Base-by-base conservation (phyloP, 1,284 basidiomycete genomes). In the Ustilago sp. region DNA sequence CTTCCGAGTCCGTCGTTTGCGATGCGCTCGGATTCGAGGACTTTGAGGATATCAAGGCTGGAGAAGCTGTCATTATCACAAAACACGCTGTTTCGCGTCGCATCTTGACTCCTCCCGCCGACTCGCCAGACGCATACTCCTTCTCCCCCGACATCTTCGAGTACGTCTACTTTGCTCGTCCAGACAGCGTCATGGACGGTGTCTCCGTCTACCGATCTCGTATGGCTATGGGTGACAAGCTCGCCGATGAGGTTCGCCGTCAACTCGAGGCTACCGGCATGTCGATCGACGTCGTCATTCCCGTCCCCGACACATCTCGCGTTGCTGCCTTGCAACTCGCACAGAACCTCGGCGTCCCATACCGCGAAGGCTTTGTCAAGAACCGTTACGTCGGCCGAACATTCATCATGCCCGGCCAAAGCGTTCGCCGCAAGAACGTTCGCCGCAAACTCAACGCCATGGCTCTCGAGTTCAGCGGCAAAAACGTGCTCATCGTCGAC, bases 351-450 rank as follows among this genome's bases (percentile, higher is more conserved):
- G 87, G 90, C 17, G 89, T 99, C 36, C 96, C 97, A 3, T 99
- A 99, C 88, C 91, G 97, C 56, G 97, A 99, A 88, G 97, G 97
- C 3, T 99, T 99, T 86, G 92, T 99, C 82, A 99, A 99, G 89
- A 99, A 99, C 87, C 92, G 97, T 53, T 99, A 99, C 88, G 94
- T 99, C 54, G 97, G 96, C 3, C 89, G 97, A 73, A 99, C 97
- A 0, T 99, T 99, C 87, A 99, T 99, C 88, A 99, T 99, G 97
- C 96, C 97, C 8, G 97, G 96, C 31, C 97, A 99, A 65, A 74
- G 72, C 41, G 69, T 81, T 81, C 94, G 94, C 83, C 91, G 90
- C 80, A 98, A 96, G 89, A 99, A 97, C 85, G 97, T 99, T 15
- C 89, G 97, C 68, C 90, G 93, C 78, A 99, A 99, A 87, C 88